Base-by-base conservation (phyloP, 2,329 filamentous ascomycete genomes). In the Aspergillus fischeri region DNA sequence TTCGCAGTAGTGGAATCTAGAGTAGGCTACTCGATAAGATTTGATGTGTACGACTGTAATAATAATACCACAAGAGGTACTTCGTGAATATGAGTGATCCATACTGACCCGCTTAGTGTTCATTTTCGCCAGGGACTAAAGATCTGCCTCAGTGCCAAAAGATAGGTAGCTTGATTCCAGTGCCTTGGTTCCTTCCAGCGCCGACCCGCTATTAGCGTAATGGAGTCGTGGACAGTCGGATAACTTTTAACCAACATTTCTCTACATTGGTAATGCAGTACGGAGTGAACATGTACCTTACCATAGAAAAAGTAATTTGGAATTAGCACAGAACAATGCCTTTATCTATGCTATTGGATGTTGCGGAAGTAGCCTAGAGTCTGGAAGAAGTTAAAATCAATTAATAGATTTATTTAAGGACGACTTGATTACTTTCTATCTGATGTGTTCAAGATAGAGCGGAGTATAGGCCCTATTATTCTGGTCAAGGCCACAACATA, bases 111-210 rank as follows among this genome's bases (percentile, higher is more conserved):
- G 32, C 14, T 35, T 35, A 17, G 29, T 32, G 11, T 32, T 5
- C 11, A 14, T 32, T 32, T 32, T 32, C 29, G 11, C 11, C 29
- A 6, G 11, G 10, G 11, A 32, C 29, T 14, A 32, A 32, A 32
- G 11, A 32, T 32, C 29, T 32, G 29, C 29, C 11, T 14, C 29
- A 32, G 10, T 14, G 29, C 29, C 29, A 32, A 14, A 14, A 32
- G 49, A 10, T 24, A 52, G 38, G 35, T 55, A 51, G 17, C 49
- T 52, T 20, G 49, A 55, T 52, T 51, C 57, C 59, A 59, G 51
- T 55, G 47, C 59, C 51, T 60, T 56, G 54, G 50, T 55, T 35
- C 49, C 55, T 55, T 24, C 53, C 53, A 54, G 41, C 57, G 42
- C 55, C 60, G 35, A 45, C 55, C 55, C 55, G 35, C 41, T 51